These are phyloP conservation scores for Cryptococcus hybrid DNA, from an alignment of 1,284 basidiomycete species.

Conservation along the genomic window DNA sequence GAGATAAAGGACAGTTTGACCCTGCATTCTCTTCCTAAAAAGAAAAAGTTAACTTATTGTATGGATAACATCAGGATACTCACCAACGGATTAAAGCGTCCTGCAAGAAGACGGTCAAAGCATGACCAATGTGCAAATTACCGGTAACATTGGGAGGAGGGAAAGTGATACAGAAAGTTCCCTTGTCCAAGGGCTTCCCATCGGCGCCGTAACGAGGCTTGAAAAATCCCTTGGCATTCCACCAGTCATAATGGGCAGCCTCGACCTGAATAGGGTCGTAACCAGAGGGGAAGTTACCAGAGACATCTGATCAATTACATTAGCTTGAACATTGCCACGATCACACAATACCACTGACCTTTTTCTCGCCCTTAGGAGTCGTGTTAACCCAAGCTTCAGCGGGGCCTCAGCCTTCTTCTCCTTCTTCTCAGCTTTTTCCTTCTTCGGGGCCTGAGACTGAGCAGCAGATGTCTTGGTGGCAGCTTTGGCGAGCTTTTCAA, in stretches of 20 bases:
- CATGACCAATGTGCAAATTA: conserved; percentile 94
- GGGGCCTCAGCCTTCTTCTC: conserved; percentile 60
- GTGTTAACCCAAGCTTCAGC: conserved; percentile 71
- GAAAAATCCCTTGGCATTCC: conserved; percentile 88
- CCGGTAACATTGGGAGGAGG: conserved; percentile 99
- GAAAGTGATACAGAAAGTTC: conserved; percentile 80
- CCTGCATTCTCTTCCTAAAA: conserved; percentile 89
- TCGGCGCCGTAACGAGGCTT: conserved; percentile 67
- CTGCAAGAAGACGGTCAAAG: conserved; percentile 88
- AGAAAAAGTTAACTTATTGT: background rate
- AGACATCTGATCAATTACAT: conserved; percentile 64
- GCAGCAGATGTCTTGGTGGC: conserved; percentile 58
- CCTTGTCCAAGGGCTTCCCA: conserved; percentile 58
- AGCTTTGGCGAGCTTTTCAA: conserved; percentile 60
- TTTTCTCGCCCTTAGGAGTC: conserved; percentile 85
- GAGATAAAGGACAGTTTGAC: conserved; percentile 84
- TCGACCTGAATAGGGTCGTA: conserved; percentile 97
- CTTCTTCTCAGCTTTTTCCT: conserved; percentile 64
- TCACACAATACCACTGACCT: conserved; percentile 53
- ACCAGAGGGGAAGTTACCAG: conserved; percentile 64
- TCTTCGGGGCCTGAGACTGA: conserved; percentile 57
- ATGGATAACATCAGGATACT: conserved; percentile 28
- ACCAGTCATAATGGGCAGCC: conserved; percentile 98
- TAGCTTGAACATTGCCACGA: background rate
- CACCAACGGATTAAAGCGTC: conserved; percentile 85